Percentiles rank a stretch among this genome's conserved stretches.
Conservation (phyloP, 257 asterid species). For the Nicotiana tomentosiformis region DNA sequence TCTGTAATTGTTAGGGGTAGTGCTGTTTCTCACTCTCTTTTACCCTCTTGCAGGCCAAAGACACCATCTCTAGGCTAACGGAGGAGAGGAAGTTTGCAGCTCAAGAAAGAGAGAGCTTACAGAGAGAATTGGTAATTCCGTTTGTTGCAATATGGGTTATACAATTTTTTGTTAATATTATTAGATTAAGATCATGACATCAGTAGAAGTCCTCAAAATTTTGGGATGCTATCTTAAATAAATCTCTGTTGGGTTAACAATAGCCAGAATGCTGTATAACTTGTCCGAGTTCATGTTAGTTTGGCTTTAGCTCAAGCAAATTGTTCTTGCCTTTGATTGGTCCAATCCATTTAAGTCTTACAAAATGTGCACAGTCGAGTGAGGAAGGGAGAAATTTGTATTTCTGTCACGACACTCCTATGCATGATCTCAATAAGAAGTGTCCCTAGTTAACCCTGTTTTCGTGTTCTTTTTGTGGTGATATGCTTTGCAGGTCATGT, state of each 20-base stretch:
- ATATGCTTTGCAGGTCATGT: constrained; percentile 34
- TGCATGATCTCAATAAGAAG: background rate
- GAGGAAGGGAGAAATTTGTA: background rate
- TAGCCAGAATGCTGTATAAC: background rate
- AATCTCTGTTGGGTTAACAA: background rate
- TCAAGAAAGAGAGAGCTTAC: constrained; percentile 36
- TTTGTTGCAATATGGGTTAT: background rate
- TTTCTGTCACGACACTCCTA: background rate
- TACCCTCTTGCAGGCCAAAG: constrained; percentile 44
- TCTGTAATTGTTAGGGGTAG: background rate
- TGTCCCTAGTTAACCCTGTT: background rate
- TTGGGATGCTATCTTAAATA: background rate
- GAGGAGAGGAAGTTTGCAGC: constrained; percentile 39
- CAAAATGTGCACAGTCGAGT: background rate
- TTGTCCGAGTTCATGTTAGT: background rate
- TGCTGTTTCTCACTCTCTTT: background rate
- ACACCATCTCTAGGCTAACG: constrained; percentile 46
- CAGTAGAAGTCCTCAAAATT: background rate
- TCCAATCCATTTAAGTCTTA: background rate
- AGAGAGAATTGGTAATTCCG: constrained; percentile 51
- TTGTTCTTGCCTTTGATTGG: background rate
- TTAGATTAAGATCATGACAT: background rate
- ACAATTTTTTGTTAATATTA: background rate
- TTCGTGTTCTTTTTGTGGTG: background rate
- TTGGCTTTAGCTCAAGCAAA: background rate